phyloP scores from a whole-genome alignment of 139 green algal species.

The Coelastrella sp. region DNA sequence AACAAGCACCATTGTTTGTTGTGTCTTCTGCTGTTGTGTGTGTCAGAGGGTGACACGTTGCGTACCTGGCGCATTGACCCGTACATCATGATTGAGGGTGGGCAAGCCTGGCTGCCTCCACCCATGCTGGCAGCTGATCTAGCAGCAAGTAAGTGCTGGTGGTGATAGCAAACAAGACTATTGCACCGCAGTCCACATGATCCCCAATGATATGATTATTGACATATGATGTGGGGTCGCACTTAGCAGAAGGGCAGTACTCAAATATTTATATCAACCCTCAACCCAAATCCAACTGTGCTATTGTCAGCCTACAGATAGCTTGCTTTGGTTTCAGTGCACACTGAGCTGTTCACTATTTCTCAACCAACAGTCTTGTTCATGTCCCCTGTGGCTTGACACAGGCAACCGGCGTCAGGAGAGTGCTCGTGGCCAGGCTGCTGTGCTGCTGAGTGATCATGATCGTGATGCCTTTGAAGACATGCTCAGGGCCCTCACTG shows the following conservation, averaged over 20 bases:
- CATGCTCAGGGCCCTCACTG: slow-evolving; percentile 85
- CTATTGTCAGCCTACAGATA: not conserved
- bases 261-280: no score
- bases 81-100: slow-evolving; percentile 92
- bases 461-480: slow-evolving; percentile 90
- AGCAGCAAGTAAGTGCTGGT: slow-evolving; percentile 19
- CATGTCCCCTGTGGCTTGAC: not conserved
- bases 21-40: slow-evolving; percentile 1
- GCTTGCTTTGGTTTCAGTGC: not conserved
- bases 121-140: slow-evolving; percentile 56
- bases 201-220: no score
- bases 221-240: no score
- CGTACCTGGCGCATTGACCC: slow-evolving; percentile 91
- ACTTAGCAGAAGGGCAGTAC: no score
- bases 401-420: slow-evolving; percentile 38
- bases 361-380: not conserved
- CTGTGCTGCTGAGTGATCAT: slow-evolving; percentile 61
- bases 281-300: no score
- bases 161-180: not conserved
- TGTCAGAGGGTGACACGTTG: slow-evolving; percentile 77
- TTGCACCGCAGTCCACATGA: no score
- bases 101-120: slow-evolving; percentile 74
- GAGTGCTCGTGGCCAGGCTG: slow-evolving; percentile 12
- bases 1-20: not conserved
- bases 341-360: not conserved